Base-by-base conservation (phyloP, 73 alveolate genomes). In the Uronychia setigera region DNA sequence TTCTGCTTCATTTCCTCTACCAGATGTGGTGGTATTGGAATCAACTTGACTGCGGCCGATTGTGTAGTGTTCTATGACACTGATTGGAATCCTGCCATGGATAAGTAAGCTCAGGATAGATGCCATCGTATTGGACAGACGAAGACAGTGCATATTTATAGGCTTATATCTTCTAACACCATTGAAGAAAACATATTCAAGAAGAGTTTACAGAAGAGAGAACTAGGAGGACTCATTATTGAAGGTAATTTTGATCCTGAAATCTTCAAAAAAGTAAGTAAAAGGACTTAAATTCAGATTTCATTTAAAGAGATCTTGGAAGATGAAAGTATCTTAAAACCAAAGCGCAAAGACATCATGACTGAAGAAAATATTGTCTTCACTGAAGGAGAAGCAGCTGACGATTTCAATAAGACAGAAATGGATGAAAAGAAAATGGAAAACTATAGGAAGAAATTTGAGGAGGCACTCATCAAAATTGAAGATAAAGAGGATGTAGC, bases 61-160 rank as follows among this genome's bases (percentile, higher is more conserved):
- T 94, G 98, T 58, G 99, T 99, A 58, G 98, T 99, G 59, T 99
- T 99, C 96, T 99, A 98, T 89, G 99, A 99, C 85, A 98, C 99
- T 0, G 99, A 99, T 87, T 99, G 99, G 99, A 99, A 99, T 85
- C 99, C 99, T 0, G 99, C 99, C 31, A 99, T 99, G 99, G 99
- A 99, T 93, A 98, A 98, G 88, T 96, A 99, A 88, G 99, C 99
- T n/a, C 96, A 98, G 82, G 99, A 98, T 86, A 87, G 99, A 31
- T 98, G 99, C 76, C 99, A 99, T 83, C 92, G 99, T 85, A 99
- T 99, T 1, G 99, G 99, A n/a, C 99, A 99, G 89, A 92, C 99
- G n/a, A 96, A 99, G 83, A 96, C 98, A 29, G 99, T 99, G 35
- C 98, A 99, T 87, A 98, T 99, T 80, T 99, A 99, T 88, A 91